Conservation (phyloP, 345 rosid genomes). For the Eucalyptus caleyi region DNA sequence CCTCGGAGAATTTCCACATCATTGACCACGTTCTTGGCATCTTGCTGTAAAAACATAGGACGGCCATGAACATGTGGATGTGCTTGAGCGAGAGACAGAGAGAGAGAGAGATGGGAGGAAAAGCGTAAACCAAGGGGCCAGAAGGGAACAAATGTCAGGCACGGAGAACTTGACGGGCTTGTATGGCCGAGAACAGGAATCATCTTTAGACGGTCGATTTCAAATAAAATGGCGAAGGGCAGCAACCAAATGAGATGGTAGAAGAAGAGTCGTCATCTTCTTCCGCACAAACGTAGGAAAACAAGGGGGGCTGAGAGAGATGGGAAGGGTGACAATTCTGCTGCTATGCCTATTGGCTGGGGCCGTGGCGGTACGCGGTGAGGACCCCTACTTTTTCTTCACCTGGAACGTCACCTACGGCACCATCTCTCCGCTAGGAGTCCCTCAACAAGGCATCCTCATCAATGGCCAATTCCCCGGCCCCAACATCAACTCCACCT, state of each 20-base stretch:
- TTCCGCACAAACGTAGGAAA: not conserved
- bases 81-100: not conserved
- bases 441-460: constrained; percentile 16
- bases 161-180: not conserved
- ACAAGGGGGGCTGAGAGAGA: not conserved
- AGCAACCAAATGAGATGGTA: not conserved
- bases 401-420: constrained; percentile 7
- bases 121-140: not conserved
- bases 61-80: not conserved
- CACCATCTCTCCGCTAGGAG: constrained; percentile 2
- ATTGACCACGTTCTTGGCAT: not conserved
- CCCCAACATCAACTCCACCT: constrained; percentile 35
- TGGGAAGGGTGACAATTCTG: not conserved
- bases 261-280: not conserved
- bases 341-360: constrained; percentile 1
- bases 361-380: not conserved
- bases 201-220: not conserved
- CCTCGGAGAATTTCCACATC: not conserved
- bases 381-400: constrained; percentile 7
- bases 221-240: not conserved
- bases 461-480: constrained; percentile 40
- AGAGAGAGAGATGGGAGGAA: not conserved
- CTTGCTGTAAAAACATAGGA: not conserved
- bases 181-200: not conserved
- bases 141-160: not conserved